Evolutionary conservation across 164 flowering plant species (phyloP), one percentile per base, ranked within the genome.

Genomic region (Buxus sempervirens): DNA sequence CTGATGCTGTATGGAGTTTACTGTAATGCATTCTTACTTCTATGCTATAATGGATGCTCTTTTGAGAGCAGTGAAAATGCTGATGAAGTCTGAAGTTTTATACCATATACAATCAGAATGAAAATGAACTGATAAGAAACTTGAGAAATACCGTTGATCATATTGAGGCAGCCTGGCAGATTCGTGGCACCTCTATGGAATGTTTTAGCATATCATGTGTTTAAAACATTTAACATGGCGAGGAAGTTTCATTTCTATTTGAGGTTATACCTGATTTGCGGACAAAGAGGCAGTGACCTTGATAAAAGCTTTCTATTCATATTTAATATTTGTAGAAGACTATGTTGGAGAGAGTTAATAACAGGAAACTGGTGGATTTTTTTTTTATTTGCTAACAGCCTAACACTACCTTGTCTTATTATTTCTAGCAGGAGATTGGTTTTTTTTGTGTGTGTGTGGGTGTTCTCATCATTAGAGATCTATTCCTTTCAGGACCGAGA

Each of bases 401-500:
- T n/a, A n/a, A n/a, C n/a, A n/a, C n/a, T n/a, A n/a, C 51, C 12
- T 45, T 45, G 51, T 10, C 18, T 5, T 45, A 15, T 45, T 10
- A 1, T 15, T 5, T 15, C 12, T 15, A 45, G 1, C 51, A 45
- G 2, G 18, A 1, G 51, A 45, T 45, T 15, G 18, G 2, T 5
- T 45, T 15, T 45, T 45, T 45, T 45, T 6, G 1, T 5, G 5
- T 32, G 10, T 28, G 53, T 12, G 15, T 9, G 54, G 18, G 23
- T 23, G 13, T 51, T 38, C 18, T 36, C 15, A 22, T 55, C 8
- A 54, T 27, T 27, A 25, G 58, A 18, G 8, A 51, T 19, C 58
- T 42, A 32, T 53, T 58, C 26, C 0, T 61, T 58, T 23, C 65
- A 88, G 93, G 93, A 88, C 8, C 76, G 93, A 24, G 93, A 88